These are phyloP conservation scores for Withania somnifera DNA, from an alignment of 305 asterid species.

Conservation along the genomic window DNA sequence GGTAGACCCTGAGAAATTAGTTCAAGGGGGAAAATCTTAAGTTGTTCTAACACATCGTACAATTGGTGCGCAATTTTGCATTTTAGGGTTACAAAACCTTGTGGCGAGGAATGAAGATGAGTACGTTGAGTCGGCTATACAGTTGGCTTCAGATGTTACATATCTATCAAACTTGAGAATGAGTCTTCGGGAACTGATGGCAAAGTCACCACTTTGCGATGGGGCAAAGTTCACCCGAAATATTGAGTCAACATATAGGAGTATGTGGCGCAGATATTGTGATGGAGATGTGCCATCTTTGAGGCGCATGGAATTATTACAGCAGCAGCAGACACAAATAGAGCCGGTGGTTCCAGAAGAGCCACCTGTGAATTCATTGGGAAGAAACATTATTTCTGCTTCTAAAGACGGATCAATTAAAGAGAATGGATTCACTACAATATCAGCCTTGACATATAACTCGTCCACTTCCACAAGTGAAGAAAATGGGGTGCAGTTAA, in stretches of 20 bases:
- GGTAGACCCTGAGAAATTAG: background rate
- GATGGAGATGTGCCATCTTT: constrained; percentile 78
- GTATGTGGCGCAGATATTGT: constrained; percentile 85
- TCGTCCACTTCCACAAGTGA: constrained; percentile 23
- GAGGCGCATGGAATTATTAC: constrained; percentile 37
- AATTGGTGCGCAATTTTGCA: constrained; percentile 3
- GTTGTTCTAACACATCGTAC: background rate
- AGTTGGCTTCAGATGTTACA: constrained; percentile 60
- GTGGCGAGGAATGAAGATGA: constrained; percentile 86
- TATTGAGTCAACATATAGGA: constrained; percentile 62
- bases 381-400: constrained; percentile 12
- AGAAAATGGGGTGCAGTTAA: constrained; percentile 33
- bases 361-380: constrained; percentile 14
- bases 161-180: constrained; percentile 72
- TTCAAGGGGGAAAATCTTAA: background rate
- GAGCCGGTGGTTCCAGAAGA: constrained; percentile 25
- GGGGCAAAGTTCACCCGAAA: constrained; percentile 58
- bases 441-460: background rate
- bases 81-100: constrained; percentile 63
- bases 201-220: constrained; percentile 74
- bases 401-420: constrained; percentile 22
- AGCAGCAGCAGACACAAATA: constrained; percentile 14
- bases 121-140: constrained; percentile 59
- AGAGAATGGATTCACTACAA: constrained; percentile 42
- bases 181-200: constrained; percentile 71